Percentiles rank a stretch among this genome's conserved stretches.
These are phyloP conservation scores for Aegilops umbellulata DNA, from an alignment of 176 grass and related monocot species.

Conservation along the genomic window DNA sequence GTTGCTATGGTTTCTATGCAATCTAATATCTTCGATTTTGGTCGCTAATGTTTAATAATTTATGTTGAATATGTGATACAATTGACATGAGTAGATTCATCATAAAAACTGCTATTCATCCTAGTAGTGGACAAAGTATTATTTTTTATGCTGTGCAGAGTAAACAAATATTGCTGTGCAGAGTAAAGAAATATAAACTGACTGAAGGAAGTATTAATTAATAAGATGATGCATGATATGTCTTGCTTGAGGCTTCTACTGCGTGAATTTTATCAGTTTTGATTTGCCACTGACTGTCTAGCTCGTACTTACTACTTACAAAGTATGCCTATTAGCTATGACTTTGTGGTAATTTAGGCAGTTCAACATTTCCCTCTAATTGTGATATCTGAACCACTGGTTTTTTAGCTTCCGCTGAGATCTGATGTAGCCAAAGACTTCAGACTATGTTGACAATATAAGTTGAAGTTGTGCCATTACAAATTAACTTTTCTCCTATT, in stretches of 20 bases:
- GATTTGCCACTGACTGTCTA: not conserved
- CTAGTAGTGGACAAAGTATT: not conserved
- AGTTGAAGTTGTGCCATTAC: not conserved
- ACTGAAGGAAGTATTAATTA: not conserved
- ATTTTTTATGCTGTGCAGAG: not conserved
- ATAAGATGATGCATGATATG: not conserved
- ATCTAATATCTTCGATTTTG: no score
- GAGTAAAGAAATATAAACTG: not conserved
- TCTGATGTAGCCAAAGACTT: not conserved
- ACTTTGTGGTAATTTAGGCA: not conserved
- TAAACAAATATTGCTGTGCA: not conserved
- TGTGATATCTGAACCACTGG: not conserved
- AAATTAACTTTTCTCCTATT: not conserved
- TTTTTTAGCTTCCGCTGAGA: not conserved
- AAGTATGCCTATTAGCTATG: no score
- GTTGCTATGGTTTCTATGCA: no score
- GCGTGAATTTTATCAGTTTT: no score
- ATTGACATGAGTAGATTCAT: no score
- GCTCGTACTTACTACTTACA: no score
- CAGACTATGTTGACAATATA: not conserved
- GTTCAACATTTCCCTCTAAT: not conserved
- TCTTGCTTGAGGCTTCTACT: not conserved
- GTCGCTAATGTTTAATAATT: no score
- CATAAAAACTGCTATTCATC: no score
- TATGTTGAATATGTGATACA: no score